Percentiles rank a stretch among this genome's conserved stretches.
Conservation (phyloP, 2,329 filamentous ascomycete genomes). For the Ceratocystis harringtonii region DNA sequence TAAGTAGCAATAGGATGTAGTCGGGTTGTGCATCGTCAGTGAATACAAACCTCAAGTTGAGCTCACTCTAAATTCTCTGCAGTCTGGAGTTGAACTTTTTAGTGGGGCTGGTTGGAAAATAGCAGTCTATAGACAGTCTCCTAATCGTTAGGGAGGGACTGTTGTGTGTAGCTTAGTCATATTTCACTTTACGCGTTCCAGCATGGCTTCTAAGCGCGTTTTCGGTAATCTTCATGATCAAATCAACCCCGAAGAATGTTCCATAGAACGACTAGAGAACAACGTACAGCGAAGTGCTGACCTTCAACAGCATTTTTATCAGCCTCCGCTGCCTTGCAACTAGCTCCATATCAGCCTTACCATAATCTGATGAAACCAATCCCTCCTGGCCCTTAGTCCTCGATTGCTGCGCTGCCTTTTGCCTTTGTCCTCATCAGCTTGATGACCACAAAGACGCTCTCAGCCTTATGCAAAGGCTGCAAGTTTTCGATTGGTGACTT, state of each 20-base stretch:
- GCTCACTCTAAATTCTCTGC: conserved; percentile 7
- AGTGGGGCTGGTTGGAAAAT: conserved; percentile 5
- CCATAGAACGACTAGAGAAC: background rate
- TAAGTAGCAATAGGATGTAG: background rate
- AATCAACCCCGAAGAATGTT: background rate
- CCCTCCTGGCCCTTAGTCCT: background rate
- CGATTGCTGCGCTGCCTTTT: background rate
- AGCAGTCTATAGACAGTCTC: background rate
- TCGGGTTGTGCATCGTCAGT: too few species aligned
- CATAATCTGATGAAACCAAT: background rate
- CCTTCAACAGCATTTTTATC: background rate
- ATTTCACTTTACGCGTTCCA: background rate
- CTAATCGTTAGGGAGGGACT: background rate
- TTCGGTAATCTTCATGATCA: background rate
- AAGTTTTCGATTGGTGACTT: conserved; percentile 23
- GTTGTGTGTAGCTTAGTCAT: conserved; percentile 9
- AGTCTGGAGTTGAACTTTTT: conserved; percentile 12
- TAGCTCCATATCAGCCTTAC: background rate
- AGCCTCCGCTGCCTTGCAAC: background rate
- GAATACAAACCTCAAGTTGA: too few species aligned
- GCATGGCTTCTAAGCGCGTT: background rate
- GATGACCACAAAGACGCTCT: conserved; percentile 18
- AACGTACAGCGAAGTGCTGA: background rate
- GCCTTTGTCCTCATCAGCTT: too few species aligned
- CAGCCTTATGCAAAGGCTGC: conserved; percentile 25